Evolutionary conservation across 371 early-diverging fungal species (phyloP), one percentile per base, ranked within the genome.

Genomic region (Coemansia sp.): DNA sequence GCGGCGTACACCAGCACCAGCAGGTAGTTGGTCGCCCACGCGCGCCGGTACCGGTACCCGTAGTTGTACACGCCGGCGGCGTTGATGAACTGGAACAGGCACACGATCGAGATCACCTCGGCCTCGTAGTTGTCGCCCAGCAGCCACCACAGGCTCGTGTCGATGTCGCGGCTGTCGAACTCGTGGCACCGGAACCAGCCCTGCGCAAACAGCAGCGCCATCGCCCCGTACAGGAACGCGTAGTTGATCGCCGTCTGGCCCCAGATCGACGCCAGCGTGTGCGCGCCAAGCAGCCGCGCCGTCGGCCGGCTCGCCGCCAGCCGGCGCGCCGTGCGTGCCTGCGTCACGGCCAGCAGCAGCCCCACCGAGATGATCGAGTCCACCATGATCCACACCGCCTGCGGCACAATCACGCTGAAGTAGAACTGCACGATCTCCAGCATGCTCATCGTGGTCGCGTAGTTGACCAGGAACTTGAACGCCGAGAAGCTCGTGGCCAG

Each of bases 401-500:
- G 87, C 33, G 85, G 75, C 16, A 80, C 82, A 40, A 82, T 80
- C 30, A 84, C 85, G 10, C 80, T 86, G 50, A 88, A 92, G 63
- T 90, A 92, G 69, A 88, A 90, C 81, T 84, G 84, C 48, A 83
- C 57, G 16, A 90, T 60, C 55, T 88, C 88, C 64, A 85, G 16
- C 63, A 82, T 84, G 56, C 55, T 60, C 57, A 90, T 66, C 41
- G 85, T 86, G 63, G 84, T 86, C 58, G 88, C 91, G 59, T 91
- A 92, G 66, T 89, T 82, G 74, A 90, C 86, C 69, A 91, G 70
- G 72, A 88, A 90, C 74, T 91, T 90, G 82, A 87, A 92, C 33
- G 84, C 84, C 6, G 90, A 83, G 72, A 92, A 84, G 43, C 84
- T 83, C 12, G 89, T 85, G 11, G 90, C 90, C 20, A 93, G 76